phyloP scores from a whole-genome alignment of 2,329 filamentous ascomycete genomes.

The Chaetomiaceae sp. region DNA sequence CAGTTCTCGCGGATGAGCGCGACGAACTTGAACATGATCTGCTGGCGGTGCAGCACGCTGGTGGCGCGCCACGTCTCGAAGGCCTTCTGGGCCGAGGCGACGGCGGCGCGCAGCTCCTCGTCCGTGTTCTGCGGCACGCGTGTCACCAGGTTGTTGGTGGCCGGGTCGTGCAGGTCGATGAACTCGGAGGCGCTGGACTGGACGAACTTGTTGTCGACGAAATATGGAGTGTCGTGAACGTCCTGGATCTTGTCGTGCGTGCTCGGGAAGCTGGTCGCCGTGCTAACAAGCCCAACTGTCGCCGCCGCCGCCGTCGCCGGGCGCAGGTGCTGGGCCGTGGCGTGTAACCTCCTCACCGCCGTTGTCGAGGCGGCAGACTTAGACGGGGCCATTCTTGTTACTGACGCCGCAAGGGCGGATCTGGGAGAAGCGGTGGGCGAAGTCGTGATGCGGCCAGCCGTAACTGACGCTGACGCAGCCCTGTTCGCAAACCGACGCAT shows the following conservation, averaged over 20 bases:
- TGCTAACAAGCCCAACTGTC: slow-evolving; percentile 42
- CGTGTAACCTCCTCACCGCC: slow-evolving; percentile 50
- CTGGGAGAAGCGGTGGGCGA: slow-evolving; percentile 17
- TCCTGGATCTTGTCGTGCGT: slow-evolving; percentile 64
- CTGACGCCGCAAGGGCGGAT: slow-evolving; percentile 18
- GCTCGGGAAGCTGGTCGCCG: slow-evolving; percentile 58
- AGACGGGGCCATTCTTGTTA: slow-evolving; percentile 30
- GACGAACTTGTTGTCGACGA: slow-evolving; percentile 74
- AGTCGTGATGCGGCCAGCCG: slow-evolving; percentile 29
- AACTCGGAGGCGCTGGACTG: slow-evolving; percentile 61
- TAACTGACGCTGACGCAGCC: slow-evolving; percentile 30
- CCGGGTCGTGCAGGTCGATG: slow-evolving; percentile 76
- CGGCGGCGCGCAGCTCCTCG: slow-evolving; percentile 66
- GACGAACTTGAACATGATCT: slow-evolving; percentile 85
- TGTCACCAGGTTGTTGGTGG: slow-evolving; percentile 79
- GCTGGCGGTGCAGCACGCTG: slow-evolving; percentile 67
- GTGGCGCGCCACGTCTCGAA: slow-evolving; percentile 69
- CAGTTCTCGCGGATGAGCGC: slow-evolving; percentile 75
- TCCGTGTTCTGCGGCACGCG: slow-evolving; percentile 77
- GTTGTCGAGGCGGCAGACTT: slow-evolving; percentile 27
- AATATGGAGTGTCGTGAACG: slow-evolving; percentile 69
- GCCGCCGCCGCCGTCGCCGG: slow-evolving; percentile 45
- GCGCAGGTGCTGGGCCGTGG: slow-evolving; percentile 49
- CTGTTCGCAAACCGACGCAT: slow-evolving; percentile 44
- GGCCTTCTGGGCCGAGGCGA: slow-evolving; percentile 68